Conservation (phyloP, 306 rosid species). For the Pterocarpus macrocarpus region DNA sequence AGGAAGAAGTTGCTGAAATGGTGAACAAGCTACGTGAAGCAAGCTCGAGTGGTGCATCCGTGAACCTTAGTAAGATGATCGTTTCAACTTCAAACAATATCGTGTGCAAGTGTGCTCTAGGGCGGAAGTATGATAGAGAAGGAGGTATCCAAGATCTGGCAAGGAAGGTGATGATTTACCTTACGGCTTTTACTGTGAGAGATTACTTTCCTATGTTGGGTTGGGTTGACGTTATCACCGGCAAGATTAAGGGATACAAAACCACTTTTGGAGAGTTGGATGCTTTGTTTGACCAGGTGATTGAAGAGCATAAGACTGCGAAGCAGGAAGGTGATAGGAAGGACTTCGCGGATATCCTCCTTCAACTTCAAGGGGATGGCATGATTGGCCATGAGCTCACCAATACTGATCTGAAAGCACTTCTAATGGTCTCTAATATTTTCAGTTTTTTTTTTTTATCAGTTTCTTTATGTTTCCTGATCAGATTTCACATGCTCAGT, state of each 20-base stretch:
- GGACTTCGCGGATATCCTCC: conserved; percentile 48
- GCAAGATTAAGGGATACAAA: conserved; percentile 31
- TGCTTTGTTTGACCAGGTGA: conserved; percentile 40
- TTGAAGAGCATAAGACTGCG: conserved; percentile 25
- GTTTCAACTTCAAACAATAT: conserved; percentile 32
- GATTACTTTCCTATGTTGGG: conserved; percentile 52
- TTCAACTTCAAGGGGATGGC: conserved; percentile 39
- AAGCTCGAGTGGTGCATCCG: background rate
- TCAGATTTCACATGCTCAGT: too few relatives aligned
- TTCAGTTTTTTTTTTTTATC: background rate
- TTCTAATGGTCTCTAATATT: conserved; percentile 35
- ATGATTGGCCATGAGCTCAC: conserved; percentile 32
- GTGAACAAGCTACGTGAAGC: conserved; percentile 37
- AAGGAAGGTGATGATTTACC: conserved; percentile 33
- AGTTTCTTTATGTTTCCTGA: background rate
- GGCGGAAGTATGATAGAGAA: conserved; percentile 31
- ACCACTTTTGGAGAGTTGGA: conserved; percentile 36
- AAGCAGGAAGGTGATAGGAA: background rate
- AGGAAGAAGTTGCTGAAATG: conserved; percentile 49
- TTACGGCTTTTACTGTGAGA: conserved; percentile 39
- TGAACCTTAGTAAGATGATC: conserved; percentile 46
- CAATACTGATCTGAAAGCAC: conserved; percentile 44
- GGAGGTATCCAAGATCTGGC: conserved; percentile 6
- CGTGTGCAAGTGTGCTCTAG: conserved; percentile 41
- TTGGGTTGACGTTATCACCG: conserved; percentile 52